Conservation (phyloP, 768 basidiomycete genomes). For the Phaffia tasmanica region DNA sequence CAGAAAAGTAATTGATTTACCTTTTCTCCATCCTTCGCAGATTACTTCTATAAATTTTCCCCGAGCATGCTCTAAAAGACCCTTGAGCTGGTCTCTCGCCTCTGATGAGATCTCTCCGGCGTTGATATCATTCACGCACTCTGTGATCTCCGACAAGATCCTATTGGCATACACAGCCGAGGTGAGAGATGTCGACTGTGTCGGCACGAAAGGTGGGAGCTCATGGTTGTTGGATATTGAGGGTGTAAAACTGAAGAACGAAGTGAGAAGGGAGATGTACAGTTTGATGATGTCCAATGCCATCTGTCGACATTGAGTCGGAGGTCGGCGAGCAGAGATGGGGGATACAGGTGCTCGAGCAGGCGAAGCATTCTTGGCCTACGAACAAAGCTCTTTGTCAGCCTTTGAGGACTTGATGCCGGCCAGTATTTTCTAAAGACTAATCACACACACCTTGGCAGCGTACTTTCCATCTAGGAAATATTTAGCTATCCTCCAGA, state of each 20-base stretch:
- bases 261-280: conserved; percentile 71
- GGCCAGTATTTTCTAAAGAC: not conserved
- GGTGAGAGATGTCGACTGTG: conserved; percentile 66
- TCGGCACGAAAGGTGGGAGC: conserved; percentile 50
- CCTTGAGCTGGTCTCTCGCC: conserved; percentile 48
- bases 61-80: conserved; percentile 63
- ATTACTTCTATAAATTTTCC: conserved; percentile 84
- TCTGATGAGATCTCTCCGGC: conserved; percentile 73
- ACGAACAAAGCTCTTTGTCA: not conserved
- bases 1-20: conserved; percentile 41
- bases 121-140: conserved; percentile 68
- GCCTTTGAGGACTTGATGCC: not conserved
- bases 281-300: conserved; percentile 73
- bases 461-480: conserved; percentile 83
- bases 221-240: conserved; percentile 33
- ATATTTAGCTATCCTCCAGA: conserved; percentile 82
- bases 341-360: conserved; percentile 19
- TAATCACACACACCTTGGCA: conserved; percentile 49
- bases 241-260: conserved; percentile 66
- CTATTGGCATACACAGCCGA: conserved; percentile 68
- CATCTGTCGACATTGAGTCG: conserved; percentile 75
- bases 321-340: conserved; percentile 56
- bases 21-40: conserved; percentile 66
- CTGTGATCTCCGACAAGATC: conserved; percentile 72
- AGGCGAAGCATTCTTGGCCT: not conserved